Conservation (phyloP, 495 filamentous ascomycete genomes). For the Penicillium odoratum region DNA sequence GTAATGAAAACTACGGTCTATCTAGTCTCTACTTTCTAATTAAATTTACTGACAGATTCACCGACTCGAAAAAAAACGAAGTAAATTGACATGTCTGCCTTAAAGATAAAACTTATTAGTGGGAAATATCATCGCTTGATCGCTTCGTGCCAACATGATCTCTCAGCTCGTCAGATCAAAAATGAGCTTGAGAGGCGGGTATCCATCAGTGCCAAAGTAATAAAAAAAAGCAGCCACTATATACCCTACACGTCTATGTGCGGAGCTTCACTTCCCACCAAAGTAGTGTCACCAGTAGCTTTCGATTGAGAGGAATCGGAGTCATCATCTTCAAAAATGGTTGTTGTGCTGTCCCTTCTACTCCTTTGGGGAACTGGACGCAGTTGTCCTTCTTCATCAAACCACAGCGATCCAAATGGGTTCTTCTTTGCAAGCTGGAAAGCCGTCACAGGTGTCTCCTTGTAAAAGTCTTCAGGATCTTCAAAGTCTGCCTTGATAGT, state of each 20-base stretch:
- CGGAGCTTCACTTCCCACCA: slow-evolving; percentile 8
- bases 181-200: neutral
- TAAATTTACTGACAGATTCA: neutral
- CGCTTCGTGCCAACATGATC: neutral
- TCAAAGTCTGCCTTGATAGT: neutral
- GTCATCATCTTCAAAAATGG: slow-evolving; percentile 20
- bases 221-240: neutral
- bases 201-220: neutral
- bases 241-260: neutral
- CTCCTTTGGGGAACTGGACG: slow-evolving; percentile 6
- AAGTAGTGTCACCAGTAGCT: neutral
- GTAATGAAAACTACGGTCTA: neutral
- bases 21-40: neutral
- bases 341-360: slow-evolving; percentile 22
- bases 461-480: neutral
- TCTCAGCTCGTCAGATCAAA: neutral
- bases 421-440: slow-evolving; percentile 27
- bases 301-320: neutral
- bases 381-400: slow-evolving; percentile 23
- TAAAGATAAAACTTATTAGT: neutral
- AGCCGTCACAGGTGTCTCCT: slow-evolving; percentile 20
- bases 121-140: neutral
- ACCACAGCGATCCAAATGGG: slow-evolving; percentile 26
- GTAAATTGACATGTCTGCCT: neutral
- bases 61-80: too few relatives aligned